These are phyloP conservation scores for Epichloe baconii DNA, from an alignment of 2,329 filamentous ascomycete genomes.

Conservation along the genomic window DNA sequence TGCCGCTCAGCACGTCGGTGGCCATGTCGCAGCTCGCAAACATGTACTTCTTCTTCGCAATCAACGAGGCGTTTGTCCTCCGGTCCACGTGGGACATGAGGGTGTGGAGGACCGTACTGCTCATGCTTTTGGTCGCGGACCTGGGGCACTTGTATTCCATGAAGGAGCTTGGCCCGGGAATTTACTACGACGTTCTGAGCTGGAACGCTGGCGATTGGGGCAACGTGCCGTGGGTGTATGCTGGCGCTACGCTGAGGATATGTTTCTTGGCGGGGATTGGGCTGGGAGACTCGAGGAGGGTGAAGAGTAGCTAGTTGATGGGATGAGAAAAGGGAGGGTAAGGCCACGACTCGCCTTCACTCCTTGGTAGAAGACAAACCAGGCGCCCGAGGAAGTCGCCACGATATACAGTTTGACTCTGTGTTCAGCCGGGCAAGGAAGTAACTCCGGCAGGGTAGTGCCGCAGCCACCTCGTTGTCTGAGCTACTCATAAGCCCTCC, in stretches of 20 bases:
- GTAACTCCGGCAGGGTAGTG: no score
- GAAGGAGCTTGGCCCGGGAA: conserved; percentile 37
- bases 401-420: no score
- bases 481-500: no score
- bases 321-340: conserved; percentile 1
- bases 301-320: not conserved
- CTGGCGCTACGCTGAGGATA: conserved; percentile 45
- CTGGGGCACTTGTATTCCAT: conserved; percentile 62
- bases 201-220: conserved; percentile 61
- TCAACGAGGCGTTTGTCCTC: conserved; percentile 66
- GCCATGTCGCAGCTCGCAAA: conserved; percentile 65
- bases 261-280: conserved; percentile 48
- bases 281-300: conserved; percentile 20
- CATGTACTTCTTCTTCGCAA: conserved; percentile 56
- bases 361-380: no score
- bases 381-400: no score
- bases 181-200: conserved; percentile 49
- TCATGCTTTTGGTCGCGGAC: conserved; percentile 60
- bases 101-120: conserved; percentile 57
- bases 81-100: conserved; percentile 52
- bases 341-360: no score
- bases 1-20: conserved; percentile 50
- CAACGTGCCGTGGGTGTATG: conserved; percentile 58
- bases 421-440: no score
- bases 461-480: no score